Conservation (phyloP, 2,329 filamentous ascomycete genomes). For the Sphaceloma murrayae region DNA sequence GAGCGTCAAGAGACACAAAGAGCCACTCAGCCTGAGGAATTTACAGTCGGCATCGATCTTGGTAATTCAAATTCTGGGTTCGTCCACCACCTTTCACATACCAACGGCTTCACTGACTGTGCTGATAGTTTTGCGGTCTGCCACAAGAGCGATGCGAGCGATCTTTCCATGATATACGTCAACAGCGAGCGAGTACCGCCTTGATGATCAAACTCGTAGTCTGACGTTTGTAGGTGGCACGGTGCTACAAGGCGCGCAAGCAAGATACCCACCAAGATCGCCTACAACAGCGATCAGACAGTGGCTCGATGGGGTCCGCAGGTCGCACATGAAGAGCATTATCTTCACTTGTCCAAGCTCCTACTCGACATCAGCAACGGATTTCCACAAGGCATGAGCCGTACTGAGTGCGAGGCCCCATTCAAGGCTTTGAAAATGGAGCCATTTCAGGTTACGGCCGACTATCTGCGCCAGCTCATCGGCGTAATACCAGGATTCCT, state of each 20-base stretch:
- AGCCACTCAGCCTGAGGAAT: not conserved
- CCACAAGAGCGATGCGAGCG: constrained; percentile 45
- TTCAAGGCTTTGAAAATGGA: constrained; percentile 64
- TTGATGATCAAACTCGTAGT: no score
- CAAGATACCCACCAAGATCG: constrained; percentile 75
- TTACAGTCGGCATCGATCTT: not conserved
- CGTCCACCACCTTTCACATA: not conserved
- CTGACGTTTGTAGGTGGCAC: constrained; percentile 48
- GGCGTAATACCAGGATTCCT: constrained; percentile 66
- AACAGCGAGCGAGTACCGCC: constrained; percentile 15
- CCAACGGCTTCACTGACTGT: not conserved
- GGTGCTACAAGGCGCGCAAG: constrained; percentile 75
- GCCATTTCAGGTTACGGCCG: constrained; percentile 67
- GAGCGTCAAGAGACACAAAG: not conserved
- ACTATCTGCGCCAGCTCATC: constrained; percentile 69
- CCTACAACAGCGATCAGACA: constrained; percentile 45
- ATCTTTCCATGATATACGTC: constrained; percentile 74
- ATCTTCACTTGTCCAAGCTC: constrained; percentile 72
- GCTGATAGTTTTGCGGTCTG: not conserved
- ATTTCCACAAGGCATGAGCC: constrained; percentile 69
- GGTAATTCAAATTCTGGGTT: not conserved
- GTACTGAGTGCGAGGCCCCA: constrained; percentile 59
- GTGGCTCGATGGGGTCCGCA: constrained; percentile 60
- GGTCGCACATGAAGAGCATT: constrained; percentile 66
- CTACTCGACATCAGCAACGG: constrained; percentile 75